These are phyloP conservation scores for Actinidia arguta DNA, from an alignment of 179 eudicot species.

Conservation along the genomic window DNA sequence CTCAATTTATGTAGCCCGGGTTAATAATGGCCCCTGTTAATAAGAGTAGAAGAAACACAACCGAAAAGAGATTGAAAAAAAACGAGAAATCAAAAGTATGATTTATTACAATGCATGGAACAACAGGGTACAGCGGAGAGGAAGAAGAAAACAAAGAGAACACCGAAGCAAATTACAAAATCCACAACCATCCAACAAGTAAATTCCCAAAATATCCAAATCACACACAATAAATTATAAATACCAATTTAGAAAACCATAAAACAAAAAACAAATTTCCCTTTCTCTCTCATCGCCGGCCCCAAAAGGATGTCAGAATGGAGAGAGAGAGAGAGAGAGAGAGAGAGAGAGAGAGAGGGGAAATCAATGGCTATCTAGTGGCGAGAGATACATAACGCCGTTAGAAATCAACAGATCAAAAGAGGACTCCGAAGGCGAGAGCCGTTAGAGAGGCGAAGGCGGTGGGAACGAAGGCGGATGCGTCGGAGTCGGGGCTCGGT, in stretches of 20 bases:
- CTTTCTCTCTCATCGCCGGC: not conserved
- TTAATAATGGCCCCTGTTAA: too few species aligned
- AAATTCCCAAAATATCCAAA: too few species aligned
- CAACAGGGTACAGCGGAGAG: not conserved
- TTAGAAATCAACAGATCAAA: not conserved
- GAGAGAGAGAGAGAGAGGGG: not conserved
- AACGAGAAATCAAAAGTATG: not conserved
- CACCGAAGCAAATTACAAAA: not conserved
- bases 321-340: too few species aligned
- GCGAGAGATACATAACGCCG: not conserved
- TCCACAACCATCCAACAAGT: not conserved
- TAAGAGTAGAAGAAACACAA: not conserved
- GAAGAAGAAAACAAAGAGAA: not conserved
- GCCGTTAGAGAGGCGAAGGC: conserved; percentile 25
- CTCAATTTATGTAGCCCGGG: too few species aligned
- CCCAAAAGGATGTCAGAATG: not conserved
- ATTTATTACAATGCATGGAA: not conserved
- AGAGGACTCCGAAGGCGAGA: conserved; percentile 27
- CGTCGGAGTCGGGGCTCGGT: conserved; percentile 30
- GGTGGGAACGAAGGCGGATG: conserved; percentile 30
- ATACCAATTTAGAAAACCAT: not conserved
- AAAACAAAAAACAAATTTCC: not conserved
- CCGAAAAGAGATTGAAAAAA: not conserved
- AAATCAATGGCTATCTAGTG: not conserved
- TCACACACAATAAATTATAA: too few species aligned